Base-by-base conservation (phyloP, 805 yeast species). In the Starmerella powellii region DNA sequence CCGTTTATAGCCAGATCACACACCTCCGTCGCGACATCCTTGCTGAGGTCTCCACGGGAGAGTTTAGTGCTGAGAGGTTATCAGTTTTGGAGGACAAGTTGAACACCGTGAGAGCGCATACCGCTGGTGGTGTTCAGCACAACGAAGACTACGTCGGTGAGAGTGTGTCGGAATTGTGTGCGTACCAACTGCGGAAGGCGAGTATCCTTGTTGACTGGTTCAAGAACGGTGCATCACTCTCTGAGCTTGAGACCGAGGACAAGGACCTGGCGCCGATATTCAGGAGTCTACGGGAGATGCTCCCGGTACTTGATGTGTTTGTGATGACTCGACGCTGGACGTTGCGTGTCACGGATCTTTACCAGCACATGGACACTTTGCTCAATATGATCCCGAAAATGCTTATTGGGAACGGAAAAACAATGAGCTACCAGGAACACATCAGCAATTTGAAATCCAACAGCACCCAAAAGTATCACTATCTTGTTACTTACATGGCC, bases 281-380 rank as follows among this genome's bases (percentile, higher is more conserved):
- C 62, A 69, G 73, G 37, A 69, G 73, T 45, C 66, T 91, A 50
- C 64, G 73, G 24, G 73, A 71, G 34, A 68, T 85, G 52, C 83
- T 85, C 59, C 68, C 74, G 19, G 78, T 78, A 16, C 69, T 91
- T 47, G 95, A 84, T 53, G 84, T 83, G 51, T 66, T 91, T 48
- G 68, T 88, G 53, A 76, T 91, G 34, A 91, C 98, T 2, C 78
- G 95, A 62, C 74, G 98, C 60, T 91, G 99, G 99, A 88, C 97
- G 2, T 67, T 91, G 64, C 75, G 99, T 56, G 95, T 87, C 56
- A 91, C 98, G 0, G 99, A 91, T 63, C 68, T 91, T 47, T 91
- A 81, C 63, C 70, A 72, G 37, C 87, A 82, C 59, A 94, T 86
- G 62, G 76, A 78, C 55, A 69, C 70, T 48, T 67, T 91, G 48